A percentile compares a stretch with the other conserved stretches of the same genome.
Conservation (phyloP, 495 filamentous ascomycete species). For the Paragyromitra xinjiangensis region DNA sequence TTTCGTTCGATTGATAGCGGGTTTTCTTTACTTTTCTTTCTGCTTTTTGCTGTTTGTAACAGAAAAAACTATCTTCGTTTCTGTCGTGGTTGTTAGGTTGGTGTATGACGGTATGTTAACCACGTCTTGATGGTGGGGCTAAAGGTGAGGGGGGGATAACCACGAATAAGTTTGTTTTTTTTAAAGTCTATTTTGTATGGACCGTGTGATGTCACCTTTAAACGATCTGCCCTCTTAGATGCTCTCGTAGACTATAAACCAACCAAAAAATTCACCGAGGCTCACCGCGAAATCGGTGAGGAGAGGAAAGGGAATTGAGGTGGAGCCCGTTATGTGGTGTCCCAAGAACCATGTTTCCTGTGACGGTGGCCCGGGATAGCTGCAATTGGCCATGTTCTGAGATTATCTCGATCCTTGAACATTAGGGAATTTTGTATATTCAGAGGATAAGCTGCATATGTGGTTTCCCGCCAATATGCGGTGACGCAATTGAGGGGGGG, state of each 20-base stretch:
- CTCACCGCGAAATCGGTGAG: conserved; percentile 29
- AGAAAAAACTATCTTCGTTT: conserved; percentile 17
- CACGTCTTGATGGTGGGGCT: conserved; percentile 23
- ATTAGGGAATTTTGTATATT: background rate
- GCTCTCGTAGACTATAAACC: background rate
- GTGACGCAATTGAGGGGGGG: conserved; percentile 27
- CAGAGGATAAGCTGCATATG: conserved; percentile 30
- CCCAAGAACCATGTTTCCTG: conserved; percentile 21
- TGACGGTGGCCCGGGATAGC: background rate
- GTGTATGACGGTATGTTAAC: conserved; percentile 26
- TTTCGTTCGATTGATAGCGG: conserved; percentile 22
- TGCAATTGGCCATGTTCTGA: conserved; percentile 28
- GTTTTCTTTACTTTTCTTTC: background rate
- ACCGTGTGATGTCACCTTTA: background rate
- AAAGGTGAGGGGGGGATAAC: conserved; percentile 16
- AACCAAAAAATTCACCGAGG: background rate
- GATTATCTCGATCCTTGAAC: conserved; percentile 8
- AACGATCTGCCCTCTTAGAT: background rate
- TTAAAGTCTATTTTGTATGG: background rate
- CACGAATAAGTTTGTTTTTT: conserved; percentile 8
- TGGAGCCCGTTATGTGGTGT: conserved; percentile 13
- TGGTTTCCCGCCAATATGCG: conserved; percentile 3
- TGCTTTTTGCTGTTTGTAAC: conserved; percentile 6
- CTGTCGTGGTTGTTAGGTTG: conserved; percentile 25
- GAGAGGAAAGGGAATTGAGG: background rate